Conservation (phyloP, 495 filamentous ascomycete genomes). For the Podospora anserina region DNA sequence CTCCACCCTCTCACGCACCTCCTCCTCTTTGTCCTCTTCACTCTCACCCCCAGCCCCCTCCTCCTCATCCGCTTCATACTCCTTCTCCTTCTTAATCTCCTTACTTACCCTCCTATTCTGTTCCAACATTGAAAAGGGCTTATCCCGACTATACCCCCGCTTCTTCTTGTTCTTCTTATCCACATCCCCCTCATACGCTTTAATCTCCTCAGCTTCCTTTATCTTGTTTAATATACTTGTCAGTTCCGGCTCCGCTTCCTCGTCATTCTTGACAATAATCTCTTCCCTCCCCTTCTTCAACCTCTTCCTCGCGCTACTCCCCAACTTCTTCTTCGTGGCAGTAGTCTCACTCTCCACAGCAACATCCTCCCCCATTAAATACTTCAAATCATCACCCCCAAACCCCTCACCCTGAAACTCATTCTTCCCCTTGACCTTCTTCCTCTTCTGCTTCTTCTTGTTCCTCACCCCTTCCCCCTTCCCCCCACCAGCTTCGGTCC, state of each 20-base stretch:
- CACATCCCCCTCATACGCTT: background rate
- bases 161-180: background rate
- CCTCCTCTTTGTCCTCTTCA: too few relatives aligned
- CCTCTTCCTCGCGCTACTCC: background rate
- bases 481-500: background rate
- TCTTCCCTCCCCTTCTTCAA: background rate
- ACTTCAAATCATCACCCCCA: background rate
- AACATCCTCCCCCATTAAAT: background rate
- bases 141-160: too few relatives aligned
- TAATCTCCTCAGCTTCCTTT: background rate
- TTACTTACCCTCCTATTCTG: background rate
- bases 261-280: too few relatives aligned
- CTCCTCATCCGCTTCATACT: background rate
- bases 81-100: background rate
- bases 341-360: background rate
- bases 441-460: background rate
- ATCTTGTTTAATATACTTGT: background rate
- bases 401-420: too few relatives aligned
- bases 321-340: background rate
- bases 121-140: too few relatives aligned
- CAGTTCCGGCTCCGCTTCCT: background rate
- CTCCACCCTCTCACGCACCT: too few relatives aligned
- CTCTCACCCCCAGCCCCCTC: too few relatives aligned
- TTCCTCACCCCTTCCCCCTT: background rate
- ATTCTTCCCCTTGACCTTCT: background rate